phyloP scores from a whole-genome alignment of 106 monocot species.

The Dendrobium officinale region DNA sequence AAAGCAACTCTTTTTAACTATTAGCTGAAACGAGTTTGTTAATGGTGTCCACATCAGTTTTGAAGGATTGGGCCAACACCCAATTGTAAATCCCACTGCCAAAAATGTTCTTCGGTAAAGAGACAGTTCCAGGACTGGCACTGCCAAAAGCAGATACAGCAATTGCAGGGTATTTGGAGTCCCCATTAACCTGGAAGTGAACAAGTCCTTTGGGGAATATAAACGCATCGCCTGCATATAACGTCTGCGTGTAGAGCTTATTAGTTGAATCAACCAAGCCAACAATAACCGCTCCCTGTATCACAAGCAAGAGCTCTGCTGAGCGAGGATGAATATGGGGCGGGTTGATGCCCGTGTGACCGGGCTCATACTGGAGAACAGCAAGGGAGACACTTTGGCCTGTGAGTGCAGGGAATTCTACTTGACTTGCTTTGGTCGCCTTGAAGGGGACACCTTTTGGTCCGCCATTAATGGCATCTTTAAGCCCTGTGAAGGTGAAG shows the following conservation, averaged over 20 bases:
- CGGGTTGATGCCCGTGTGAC: conserved; percentile 4
- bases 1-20: background rate
- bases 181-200: conserved; percentile 10
- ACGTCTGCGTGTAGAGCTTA: conserved; percentile 11
- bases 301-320: conserved; percentile 2
- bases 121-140: conserved; percentile 14
- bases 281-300: background rate
- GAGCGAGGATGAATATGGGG: conserved; percentile 10
- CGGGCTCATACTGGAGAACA: conserved; percentile 2
- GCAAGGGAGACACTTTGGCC: conserved; percentile 26
- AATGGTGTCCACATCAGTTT: conserved; percentile 17
- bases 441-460: background rate
- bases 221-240: conserved; percentile 17
- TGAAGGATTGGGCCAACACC: conserved; percentile 13
- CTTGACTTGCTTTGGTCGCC: conserved; percentile 3
- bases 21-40: conserved; percentile 4
- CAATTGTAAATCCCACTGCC: conserved; percentile 8
- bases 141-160: conserved; percentile 23
- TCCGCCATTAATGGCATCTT: background rate
- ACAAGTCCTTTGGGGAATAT: conserved; percentile 21
- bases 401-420: conserved; percentile 14
- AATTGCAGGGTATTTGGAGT: background rate
- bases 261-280: conserved; percentile 3
- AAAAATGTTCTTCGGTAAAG: conserved; percentile 11
- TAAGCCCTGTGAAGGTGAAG: conserved; percentile 23